Evolutionary conservation across 257 asterid genomes (phyloP).

Genomic region (Solanum medicagineum): DNA sequence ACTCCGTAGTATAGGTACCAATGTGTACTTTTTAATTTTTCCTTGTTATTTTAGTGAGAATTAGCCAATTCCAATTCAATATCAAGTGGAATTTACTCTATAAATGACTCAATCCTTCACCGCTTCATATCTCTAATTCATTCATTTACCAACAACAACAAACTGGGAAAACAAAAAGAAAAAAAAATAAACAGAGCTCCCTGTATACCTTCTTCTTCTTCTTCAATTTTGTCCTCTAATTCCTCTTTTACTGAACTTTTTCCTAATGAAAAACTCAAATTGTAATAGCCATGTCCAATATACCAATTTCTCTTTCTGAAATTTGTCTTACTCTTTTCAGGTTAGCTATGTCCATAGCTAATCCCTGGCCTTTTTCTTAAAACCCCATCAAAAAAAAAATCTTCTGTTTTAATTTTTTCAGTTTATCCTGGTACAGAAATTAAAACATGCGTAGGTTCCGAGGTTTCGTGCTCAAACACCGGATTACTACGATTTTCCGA

Average conservation of each 20-base stretch:
- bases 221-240: not conserved
- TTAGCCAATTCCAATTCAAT: not conserved
- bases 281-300: conserved; percentile 28
- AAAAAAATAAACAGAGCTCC: not conserved
- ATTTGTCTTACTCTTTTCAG: conserved; percentile 45
- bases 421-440: not conserved
- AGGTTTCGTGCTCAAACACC: conserved; percentile 58
- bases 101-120: not conserved
- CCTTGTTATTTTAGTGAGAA: not conserved
- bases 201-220: not conserved
- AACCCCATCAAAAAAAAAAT: not conserved
- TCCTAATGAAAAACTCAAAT: conserved; percentile 16
- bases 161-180: not conserved
- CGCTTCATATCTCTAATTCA: not conserved
- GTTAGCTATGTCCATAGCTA: conserved; percentile 52
- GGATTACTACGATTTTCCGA: conserved; percentile 45
- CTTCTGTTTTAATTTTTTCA: not conserved
- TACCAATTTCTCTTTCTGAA: conserved; percentile 44
- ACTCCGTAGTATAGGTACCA: not conserved
- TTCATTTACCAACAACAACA: not conserved
- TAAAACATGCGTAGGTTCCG: conserved; percentile 33
- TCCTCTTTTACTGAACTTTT: not conserved
- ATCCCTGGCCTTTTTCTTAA: conserved; percentile 77
- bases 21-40: not conserved
- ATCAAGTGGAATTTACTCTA: not conserved